Base-by-base conservation (phyloP, 2,329 filamentous ascomycete species). In the Colletotrichum falcatum region DNA sequence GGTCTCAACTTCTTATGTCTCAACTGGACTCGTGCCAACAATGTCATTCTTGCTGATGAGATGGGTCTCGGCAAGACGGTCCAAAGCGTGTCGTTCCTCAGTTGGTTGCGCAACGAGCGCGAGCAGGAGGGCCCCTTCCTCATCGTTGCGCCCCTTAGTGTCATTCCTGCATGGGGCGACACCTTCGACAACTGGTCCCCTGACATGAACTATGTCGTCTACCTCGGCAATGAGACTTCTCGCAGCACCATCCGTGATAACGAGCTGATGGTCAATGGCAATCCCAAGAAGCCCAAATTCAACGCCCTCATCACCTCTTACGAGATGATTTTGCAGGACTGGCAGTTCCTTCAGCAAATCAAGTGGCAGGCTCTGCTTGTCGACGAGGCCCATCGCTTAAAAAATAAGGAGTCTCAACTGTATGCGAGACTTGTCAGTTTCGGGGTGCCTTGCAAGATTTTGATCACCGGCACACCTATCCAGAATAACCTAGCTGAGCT, bases 21-120 rank as follows among this genome's bases (percentile, higher is more conserved):
- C 81, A 97, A 98, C 81, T 99, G 97, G 97, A 94, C 93, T 63
- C 91, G 92, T 77, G 91, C 90, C 65, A 96, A 96, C 80, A 99
- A 98, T 76, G 96, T 98, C 77, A 98, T 99, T 76, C 88, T 99
- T 63, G 96, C 96, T 59, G 96, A 99, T 79, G 96, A 99, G 82
- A 99, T 99, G 96, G 96, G 96, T 76, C 87, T 99, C 18, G 96
- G 96, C 35, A 99, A 99, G 83, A 99, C 96, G 0, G 96, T 99
- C 0, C 96, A 99, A 82, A 98, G 95, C 0, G 95, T 99, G 35
- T 91, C 95, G 0, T 98, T 98, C 80, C 92, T 99, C 80, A 98
- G 95, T 79, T 99, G 96, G 95, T 87, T 99, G 71, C 93, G 94
- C 65, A 95, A 98, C 81, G 91, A 94, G 69, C 90, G 95, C 74